Conservation (phyloP, 1,139 yeast species). For the Lipomyces yarrowii region DNA sequence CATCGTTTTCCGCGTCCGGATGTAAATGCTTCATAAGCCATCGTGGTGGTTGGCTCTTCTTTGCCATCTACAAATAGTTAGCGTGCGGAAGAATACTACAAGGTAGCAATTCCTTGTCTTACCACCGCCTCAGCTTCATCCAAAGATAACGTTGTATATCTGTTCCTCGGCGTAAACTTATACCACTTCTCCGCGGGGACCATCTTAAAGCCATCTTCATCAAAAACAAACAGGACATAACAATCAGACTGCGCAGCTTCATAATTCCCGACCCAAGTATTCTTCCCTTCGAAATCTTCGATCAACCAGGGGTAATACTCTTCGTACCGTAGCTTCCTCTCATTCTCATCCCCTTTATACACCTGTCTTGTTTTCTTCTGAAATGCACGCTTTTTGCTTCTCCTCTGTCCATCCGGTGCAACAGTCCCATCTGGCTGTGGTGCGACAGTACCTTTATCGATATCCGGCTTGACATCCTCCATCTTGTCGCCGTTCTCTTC, state of each 20-base stretch:
- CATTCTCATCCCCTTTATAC: slow-evolving; percentile 75
- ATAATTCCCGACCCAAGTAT: slow-evolving; percentile 93
- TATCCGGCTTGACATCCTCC: slow-evolving; percentile 35
- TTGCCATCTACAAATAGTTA: slow-evolving; percentile 63
- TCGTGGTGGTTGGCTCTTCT: slow-evolving; percentile 74
- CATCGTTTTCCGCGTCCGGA: slow-evolving; percentile 35
- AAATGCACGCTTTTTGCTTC: slow-evolving; percentile 60
- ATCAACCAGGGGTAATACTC: slow-evolving; percentile 98
- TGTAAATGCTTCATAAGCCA: slow-evolving; percentile 89
- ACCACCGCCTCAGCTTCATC: slow-evolving; percentile 86
- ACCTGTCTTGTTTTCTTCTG: slow-evolving; percentile 86
- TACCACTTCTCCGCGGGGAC: slow-evolving; percentile 94
- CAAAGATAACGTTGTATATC: slow-evolving; percentile 87
- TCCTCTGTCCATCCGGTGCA: slow-evolving; percentile 92
- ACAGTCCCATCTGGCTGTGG: slow-evolving; percentile 51
- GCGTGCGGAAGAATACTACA: not conserved
- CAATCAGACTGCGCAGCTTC: slow-evolving; percentile 92
- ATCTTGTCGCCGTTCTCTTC: slow-evolving; percentile 36
- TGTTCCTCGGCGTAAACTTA: slow-evolving; percentile 89
- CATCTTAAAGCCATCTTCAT: slow-evolving; percentile 87
- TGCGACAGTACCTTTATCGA: slow-evolving; percentile 21
- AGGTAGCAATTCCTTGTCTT: not conserved
- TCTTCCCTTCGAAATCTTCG: slow-evolving; percentile 92
- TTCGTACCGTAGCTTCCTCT: slow-evolving; percentile 83
- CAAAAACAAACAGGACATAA: slow-evolving; percentile 83